Evolutionary conservation across 2,329 filamentous ascomycete genomes (phyloP).

Genomic region (Daldinia eschscholtzii): DNA sequence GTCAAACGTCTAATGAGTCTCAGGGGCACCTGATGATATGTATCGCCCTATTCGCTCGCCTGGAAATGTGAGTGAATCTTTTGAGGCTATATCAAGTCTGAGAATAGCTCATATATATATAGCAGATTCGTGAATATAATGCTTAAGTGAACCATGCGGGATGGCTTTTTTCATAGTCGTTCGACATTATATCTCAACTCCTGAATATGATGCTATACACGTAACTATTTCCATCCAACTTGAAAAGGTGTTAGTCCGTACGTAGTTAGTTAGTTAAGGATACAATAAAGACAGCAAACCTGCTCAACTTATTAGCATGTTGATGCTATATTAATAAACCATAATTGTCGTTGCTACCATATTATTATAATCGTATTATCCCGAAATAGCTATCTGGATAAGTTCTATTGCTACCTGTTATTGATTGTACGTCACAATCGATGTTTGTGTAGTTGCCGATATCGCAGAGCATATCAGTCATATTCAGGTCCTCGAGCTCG

Average conservation of each 20-base stretch:
- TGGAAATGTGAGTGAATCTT: no score
- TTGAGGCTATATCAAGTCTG: not conserved
- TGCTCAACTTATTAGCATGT: not conserved
- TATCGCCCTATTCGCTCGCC: no score
- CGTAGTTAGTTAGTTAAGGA: no score
- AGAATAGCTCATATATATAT: not conserved
- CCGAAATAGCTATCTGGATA: not conserved
- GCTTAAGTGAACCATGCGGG: not conserved
- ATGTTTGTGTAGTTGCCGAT: slow-evolving; percentile 23
- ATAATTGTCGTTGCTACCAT: not conserved
- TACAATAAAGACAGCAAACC: not conserved
- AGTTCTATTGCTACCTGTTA: slow-evolving; percentile 2
- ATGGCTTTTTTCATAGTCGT: no score
- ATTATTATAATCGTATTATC: not conserved
- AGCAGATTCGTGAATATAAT: not conserved
- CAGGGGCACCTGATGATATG: no score
- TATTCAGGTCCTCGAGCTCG: not conserved
- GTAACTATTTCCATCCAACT: no score
- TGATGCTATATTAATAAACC: not conserved
- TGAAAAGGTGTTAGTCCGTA: no score
- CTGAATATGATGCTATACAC: no score
- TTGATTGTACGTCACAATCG: slow-evolving; percentile 13
- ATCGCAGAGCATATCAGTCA: slow-evolving; percentile 25
- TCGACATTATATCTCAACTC: no score
- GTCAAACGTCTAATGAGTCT: not conserved